A percentile compares a stretch with the other conserved stretches of the same genome.
Evolutionary conservation across 352 stramenopile genomes (phyloP).

Genomic region (Phytopythium kandeliae): DNA sequence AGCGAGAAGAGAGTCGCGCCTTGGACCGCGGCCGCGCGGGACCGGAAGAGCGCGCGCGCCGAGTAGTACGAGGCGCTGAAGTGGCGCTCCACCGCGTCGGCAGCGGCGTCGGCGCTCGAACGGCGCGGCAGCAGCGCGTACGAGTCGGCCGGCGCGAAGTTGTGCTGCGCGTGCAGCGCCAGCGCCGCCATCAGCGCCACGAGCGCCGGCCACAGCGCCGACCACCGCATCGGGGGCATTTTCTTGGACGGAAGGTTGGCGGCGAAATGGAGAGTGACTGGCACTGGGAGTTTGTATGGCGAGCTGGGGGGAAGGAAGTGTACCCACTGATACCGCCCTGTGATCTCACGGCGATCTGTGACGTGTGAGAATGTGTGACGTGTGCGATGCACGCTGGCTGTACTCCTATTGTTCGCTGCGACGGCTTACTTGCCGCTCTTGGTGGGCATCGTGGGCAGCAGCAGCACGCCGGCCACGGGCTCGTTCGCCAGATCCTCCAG

Average conservation of each 20-base stretch:
- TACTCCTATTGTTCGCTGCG: conserved; percentile 2
- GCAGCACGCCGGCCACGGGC: conserved; percentile 56
- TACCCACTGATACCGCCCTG: too few relatives aligned
- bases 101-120: conserved; percentile 8
- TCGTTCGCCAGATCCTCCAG: conserved; percentile 61
- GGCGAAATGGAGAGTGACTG: too few relatives aligned
- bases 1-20: conserved; percentile 42
- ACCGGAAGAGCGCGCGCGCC: conserved; percentile 53
- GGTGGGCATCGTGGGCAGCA: conserved; percentile 25
- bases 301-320: too few relatives aligned
- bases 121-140: conserved; percentile 13
- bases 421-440: conserved; percentile 20
- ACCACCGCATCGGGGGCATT: too few relatives aligned
- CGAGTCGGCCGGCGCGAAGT: conserved; percentile 45
- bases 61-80: conserved; percentile 65
- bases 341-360: background rate
- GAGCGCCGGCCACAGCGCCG: conserved; percentile 4
- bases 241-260: too few relatives aligned
- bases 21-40: conserved; percentile 14
- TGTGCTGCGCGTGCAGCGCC: conserved; percentile 31
- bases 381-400: too few relatives aligned
- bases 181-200: conserved; percentile 22
- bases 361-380: conserved; percentile 2
- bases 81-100: conserved; percentile 28
- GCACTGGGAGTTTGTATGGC: background rate